Evolutionary conservation across 306 rosid genomes (phyloP).

Genomic region (Castanea crenata): DNA sequence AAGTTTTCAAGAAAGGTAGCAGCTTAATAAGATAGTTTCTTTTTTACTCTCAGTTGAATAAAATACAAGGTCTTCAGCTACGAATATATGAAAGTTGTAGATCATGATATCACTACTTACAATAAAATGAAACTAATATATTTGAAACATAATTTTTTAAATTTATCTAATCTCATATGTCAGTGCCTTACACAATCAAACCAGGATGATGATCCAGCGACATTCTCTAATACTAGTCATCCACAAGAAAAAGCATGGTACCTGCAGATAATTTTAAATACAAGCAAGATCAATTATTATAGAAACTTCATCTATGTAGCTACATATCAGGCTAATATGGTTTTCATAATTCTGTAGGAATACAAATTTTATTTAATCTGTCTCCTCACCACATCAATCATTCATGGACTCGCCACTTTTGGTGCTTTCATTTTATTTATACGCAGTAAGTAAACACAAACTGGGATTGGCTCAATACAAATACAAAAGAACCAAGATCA

Average conservation of each 20-base stretch:
- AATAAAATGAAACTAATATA: neutral
- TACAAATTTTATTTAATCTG: neutral
- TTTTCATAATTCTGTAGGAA: neutral
- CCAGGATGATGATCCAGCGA: constrained; percentile 74
- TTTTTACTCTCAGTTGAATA: neutral
- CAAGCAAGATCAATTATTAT: constrained; percentile 15
- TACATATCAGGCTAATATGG: constrained; percentile 7
- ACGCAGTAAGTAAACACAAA: neutral
- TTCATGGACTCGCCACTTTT: neutral
- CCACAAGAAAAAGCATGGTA: constrained; percentile 90
- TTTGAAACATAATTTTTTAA: neutral
- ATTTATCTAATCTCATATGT: neutral
- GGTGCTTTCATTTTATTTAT: neutral
- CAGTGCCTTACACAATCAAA: constrained; percentile 71
- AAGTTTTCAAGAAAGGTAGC: neutral
- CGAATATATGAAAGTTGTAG: neutral
- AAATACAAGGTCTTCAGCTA: neutral
- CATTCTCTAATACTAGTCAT: constrained; percentile 81
- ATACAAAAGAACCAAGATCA: no score
- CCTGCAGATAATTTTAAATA: constrained; percentile 44
- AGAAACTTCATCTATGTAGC: constrained; percentile 1
- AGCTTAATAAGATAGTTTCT: neutral
- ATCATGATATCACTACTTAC: neutral
- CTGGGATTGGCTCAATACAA: neutral
- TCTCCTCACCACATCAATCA: neutral